Evolutionary conservation across 2,329 filamentous ascomycete species (phyloP), one percentile per base, ranked within the genome.

Genomic region (Sclerotinia trifoliorum): DNA sequence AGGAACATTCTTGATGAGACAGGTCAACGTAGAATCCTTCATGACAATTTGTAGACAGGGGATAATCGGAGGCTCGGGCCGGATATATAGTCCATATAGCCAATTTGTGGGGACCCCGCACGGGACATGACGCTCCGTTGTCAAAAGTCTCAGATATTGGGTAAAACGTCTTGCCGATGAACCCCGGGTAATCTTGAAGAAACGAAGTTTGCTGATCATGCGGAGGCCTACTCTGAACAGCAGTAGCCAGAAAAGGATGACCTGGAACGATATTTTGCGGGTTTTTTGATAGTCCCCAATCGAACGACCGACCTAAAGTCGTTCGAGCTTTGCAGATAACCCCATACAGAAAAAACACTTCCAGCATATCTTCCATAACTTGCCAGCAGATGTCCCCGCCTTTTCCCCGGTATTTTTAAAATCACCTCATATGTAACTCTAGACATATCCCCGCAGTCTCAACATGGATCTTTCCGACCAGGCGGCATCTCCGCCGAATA

Each of bases 21-120:
- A 48, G 19, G 58, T 13, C 44, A 17, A 49, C 11, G 26, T 26
- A 48, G 42, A 24, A 48, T 61, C 48, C 24, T 29, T 29, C 24
- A 4, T 60, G 17, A 5, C 5, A 60, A 32, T 7, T 3, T 21
- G 6, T n/a, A 5, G 6, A 4, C 42, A 49, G 26, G 44, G 58
- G 58, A 24, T 61, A 61, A 49, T 61, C 58, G 58, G 58, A 61
- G 58, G 58, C 58, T 61, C 58, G 58, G 58, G 44, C 58, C 58
- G 58, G 21, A 46, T 61, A 48, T 35, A 35, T 32, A 29, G 3
- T 29, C 29, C 29, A 5, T 29, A 61, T 48, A 35, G n/a, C 15
- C 3, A 17, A n/a, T 48, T 32, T 48, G 24, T 61, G 44, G 58
- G 44, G 44, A 17, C 42, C 44, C 58, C 44, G 17, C 19, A 35